Percentiles rank a stretch among this genome's conserved stretches.
Evolutionary conservation across 352 stramenopile genomes (phyloP).

Genomic region (Globisporangium heterothallicum): DNA sequence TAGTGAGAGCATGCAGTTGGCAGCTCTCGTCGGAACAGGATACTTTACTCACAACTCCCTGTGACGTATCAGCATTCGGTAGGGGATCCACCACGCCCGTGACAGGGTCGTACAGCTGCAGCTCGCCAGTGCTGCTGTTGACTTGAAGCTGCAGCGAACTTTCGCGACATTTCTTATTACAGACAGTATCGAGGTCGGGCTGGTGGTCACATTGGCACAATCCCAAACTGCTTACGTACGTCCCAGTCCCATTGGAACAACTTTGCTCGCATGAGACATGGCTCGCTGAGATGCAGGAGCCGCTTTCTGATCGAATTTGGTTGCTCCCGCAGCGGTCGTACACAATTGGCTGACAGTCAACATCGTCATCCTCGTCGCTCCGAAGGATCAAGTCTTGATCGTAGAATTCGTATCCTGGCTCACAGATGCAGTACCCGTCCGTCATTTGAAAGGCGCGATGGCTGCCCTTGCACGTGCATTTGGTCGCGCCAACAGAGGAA

Average conservation of each 20-base stretch:
- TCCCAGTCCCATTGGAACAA: constrained; percentile 67
- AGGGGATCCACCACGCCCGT: constrained; percentile 22
- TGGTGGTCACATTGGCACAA: constrained; percentile 85
- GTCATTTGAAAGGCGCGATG: constrained; percentile 90
- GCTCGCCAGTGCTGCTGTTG: constrained; percentile 38
- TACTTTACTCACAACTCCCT: constrained; percentile 46
- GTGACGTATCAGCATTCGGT: constrained; percentile 11
- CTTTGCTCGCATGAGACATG: constrained; percentile 43
- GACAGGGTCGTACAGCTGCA: constrained; percentile 63
- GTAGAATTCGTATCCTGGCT: constrained; percentile 90
- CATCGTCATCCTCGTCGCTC: constrained; percentile 77
- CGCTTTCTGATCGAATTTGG: constrained; percentile 73
- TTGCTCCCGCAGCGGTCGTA: constrained; percentile 74
- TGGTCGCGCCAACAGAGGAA: constrained; percentile 37
- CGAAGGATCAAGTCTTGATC: constrained; percentile 78
- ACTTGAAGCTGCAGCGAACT: constrained; percentile 49
- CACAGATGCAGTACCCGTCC: constrained; percentile 89
- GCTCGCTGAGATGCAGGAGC: constrained; percentile 48
- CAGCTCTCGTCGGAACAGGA: constrained; percentile 34
- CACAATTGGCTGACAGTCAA: constrained; percentile 91
- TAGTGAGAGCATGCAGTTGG: constrained; percentile 47
- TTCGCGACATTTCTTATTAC: constrained; percentile 68
- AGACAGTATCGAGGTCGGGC: constrained; percentile 69
- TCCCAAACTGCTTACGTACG: constrained; percentile 69
- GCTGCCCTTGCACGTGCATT: constrained; percentile 81